A percentile compares a stretch with the other conserved stretches of the same genome.
phyloP scores from a whole-genome alignment of 208 protist species.

The Leishmania martiniquensis region DNA sequence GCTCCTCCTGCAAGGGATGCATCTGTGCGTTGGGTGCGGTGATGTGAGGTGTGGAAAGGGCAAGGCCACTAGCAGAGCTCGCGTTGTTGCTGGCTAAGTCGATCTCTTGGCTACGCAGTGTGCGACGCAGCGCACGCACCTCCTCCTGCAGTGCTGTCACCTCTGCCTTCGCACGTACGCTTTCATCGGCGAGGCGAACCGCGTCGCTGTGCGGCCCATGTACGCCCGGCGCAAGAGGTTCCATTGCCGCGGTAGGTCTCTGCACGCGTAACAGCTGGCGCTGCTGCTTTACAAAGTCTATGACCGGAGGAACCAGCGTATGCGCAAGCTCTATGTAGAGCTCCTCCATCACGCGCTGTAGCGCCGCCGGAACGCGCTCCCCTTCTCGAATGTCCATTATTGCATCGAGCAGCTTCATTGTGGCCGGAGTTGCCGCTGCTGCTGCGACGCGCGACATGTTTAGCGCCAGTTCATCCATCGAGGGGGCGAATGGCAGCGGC shows the following conservation, averaged over 20 bases:
- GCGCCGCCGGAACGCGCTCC: conserved; percentile 16
- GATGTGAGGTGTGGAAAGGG: not conserved
- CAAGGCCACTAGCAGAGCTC: not conserved
- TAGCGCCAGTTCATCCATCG: conserved; percentile 7
- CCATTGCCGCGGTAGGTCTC: not conserved
- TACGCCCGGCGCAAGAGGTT: not conserved
- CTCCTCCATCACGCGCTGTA: conserved; percentile 9
- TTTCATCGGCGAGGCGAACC: not conserved
- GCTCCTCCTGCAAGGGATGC: conserved; percentile 13
- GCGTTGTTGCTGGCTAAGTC: not conserved
- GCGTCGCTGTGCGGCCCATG: not conserved
- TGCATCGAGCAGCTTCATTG: conserved; percentile 17
- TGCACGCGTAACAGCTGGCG: not conserved
- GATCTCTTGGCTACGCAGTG: not conserved
- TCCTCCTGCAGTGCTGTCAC: conserved; percentile 26
- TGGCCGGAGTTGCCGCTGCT: not conserved
- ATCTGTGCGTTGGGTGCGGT: not conserved
- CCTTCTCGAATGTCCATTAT: conserved; percentile 32
- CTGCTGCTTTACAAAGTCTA: conserved; percentile 15
- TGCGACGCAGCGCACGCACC: conserved; percentile 15
- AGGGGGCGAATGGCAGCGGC: not conserved
- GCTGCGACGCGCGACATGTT: conserved; percentile 22
- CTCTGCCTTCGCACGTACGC: conserved; percentile 11
- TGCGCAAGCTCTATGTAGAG: conserved; percentile 21
- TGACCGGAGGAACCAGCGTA: conserved; percentile 13